Conservation (phyloP, 176 grass and related monocot genomes). For the Panicum miliaceum region DNA sequence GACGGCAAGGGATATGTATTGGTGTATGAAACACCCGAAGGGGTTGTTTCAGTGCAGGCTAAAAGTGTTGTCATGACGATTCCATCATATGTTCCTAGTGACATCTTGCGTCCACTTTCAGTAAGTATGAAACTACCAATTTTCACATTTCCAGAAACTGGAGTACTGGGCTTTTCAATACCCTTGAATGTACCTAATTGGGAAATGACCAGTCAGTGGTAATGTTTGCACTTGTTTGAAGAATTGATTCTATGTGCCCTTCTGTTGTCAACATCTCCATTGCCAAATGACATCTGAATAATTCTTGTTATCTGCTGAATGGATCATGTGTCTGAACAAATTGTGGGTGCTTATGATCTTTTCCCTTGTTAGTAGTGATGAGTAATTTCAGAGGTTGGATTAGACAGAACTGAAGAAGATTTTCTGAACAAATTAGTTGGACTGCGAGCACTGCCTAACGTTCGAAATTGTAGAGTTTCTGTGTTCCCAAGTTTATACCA, state of each 20-base stretch:
- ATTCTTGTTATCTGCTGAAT: constrained; percentile 8
- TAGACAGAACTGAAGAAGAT: neutral
- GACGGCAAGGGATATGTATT: constrained; percentile 74
- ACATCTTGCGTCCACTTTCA: constrained; percentile 86
- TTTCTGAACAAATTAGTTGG: neutral
- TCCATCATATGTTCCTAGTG: constrained; percentile 84
- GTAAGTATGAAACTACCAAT: constrained; percentile 55
- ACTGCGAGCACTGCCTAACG: neutral
- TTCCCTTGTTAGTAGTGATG: neutral
- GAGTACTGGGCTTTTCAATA: neutral
- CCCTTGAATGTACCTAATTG: neutral
- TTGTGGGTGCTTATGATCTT: neutral
- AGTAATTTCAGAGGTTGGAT: neutral
- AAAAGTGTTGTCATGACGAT: constrained; percentile 88
- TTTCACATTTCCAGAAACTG: constrained; percentile 21
- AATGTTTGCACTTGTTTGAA: neutral
- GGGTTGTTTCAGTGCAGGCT: constrained; percentile 63
- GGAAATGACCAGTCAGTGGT: neutral
- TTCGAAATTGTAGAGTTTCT: neutral
- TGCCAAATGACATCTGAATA: neutral
- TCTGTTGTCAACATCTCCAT: constrained; percentile 12
- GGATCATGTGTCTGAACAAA: neutral
- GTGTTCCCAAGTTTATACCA: neutral
- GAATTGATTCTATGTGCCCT: constrained; percentile 4
- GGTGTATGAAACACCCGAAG: constrained; percentile 86